These are phyloP conservation scores for Comarum palustre DNA, from an alignment of 306 rosid genomes.

Conservation along the genomic window DNA sequence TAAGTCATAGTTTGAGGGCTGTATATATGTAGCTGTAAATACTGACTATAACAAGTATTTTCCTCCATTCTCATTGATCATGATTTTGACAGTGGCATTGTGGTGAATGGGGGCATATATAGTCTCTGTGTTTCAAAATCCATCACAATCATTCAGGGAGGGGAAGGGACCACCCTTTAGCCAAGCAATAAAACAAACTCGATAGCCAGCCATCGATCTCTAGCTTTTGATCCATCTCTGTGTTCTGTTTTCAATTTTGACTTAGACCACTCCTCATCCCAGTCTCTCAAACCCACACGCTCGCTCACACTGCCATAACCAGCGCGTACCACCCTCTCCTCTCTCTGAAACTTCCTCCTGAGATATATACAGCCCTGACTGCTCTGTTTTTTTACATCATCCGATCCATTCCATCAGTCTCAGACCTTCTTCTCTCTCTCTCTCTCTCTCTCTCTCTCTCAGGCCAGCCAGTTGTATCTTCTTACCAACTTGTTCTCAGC, in stretches of 20 bases:
- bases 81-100: background rate
- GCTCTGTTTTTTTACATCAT: background rate
- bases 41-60: background rate
- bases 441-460: background rate
- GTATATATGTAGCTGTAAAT: background rate
- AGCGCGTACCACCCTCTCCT: conserved; percentile 8
- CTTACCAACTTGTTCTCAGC: conserved; percentile 33
- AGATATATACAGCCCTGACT: background rate
- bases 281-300: conserved; percentile 18
- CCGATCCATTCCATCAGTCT: background rate
- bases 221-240: conserved; percentile 20
- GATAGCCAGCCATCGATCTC: background rate
- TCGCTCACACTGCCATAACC: conserved; percentile 29
- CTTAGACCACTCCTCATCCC: conserved; percentile 36
- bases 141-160: conserved; percentile 40
- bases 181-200: conserved; percentile 38
- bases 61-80: background rate
- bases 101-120: background rate
- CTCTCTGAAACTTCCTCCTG: conserved; percentile 7
- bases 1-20: background rate
- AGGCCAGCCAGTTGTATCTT: background rate
- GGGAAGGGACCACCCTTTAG: conserved; percentile 15
- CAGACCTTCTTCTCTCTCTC: background rate
- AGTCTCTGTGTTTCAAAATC: background rate
- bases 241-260: conserved; percentile 37